Evolutionary conservation across 2,329 filamentous ascomycete species (phyloP), one percentile per base, ranked within the genome.

Genomic region (Pseudogymnoascus sp.): DNA sequence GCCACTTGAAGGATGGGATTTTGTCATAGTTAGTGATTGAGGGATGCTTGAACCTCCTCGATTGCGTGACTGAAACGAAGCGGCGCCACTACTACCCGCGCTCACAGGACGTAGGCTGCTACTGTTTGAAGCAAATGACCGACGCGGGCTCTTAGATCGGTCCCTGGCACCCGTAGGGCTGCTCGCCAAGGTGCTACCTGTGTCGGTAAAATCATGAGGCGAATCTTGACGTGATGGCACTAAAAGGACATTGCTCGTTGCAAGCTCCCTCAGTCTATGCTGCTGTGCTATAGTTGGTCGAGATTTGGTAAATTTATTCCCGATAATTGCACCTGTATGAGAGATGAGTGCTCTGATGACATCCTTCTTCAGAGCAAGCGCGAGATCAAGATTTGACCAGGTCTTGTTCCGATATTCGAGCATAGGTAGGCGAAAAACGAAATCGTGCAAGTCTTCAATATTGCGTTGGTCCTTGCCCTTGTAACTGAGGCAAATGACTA

Each of bases 341-440:
- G 91, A 95, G 70, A 99, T 96, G 53, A 99, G 82, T 0, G 95
- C 93, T 72, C 92, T 90, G 72, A 96, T 91, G 64, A 97, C 90
- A 56, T 96, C 93, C 73, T 93, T 96, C 78, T 99, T 97, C 62
- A 99, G 82, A 12, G 92, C 89, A 59, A 97, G 81, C 0, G 93
- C 93, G 8, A 99, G 84, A 72, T 99, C 95, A 5, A 99, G 83
- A 74, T 97, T 99, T 5, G 92, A 97, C 95, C 95, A 99, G 7
- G 93, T 97, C 80, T 99, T 99, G 81, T 99, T 99, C 67, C 91
- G 87, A 78, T 96, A 97, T 74, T 99, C 95, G 56, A 99, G 87
- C 1, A 90, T 89, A 3, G 95, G 95, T 77, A 99, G 85, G 36
- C 91, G 88, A 83, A 99, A 99, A 59, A 99, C 95, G 69, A 99